A percentile compares a stretch with the other conserved stretches of the same genome.
phyloP scores from a whole-genome alignment of 192 early-diverging fungal species.

The Rhizophagus clarus region DNA sequence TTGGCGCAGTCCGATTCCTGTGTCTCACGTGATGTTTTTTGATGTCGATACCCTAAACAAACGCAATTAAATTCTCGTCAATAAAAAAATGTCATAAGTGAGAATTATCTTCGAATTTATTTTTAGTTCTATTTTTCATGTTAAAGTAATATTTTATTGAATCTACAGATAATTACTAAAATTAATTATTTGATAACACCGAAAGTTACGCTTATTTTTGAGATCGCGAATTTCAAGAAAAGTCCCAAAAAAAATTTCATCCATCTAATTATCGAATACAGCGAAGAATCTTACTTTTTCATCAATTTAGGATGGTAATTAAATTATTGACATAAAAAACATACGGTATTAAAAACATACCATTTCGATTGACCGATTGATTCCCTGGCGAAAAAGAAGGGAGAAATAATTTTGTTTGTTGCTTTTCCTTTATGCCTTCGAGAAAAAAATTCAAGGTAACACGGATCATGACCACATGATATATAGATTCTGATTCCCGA shows the following conservation, averaged over 20 bases:
- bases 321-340: background rate
- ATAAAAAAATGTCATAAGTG: no score
- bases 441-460: background rate
- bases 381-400: background rate
- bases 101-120: no score
- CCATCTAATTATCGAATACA: background rate
- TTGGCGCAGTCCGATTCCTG: conserved; percentile 83
- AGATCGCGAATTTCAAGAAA: no score
- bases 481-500: no score
- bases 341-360: background rate
- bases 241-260: background rate
- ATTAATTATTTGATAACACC: no score
- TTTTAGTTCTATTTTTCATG: background rate
- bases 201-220: no score
- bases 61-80: background rate
- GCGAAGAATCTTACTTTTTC: background rate
- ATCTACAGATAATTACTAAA: background rate
- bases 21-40: conserved; percentile 99
- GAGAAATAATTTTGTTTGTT: background rate
- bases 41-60: conserved; percentile 94
- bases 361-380: conserved; percentile 1
- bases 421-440: background rate
- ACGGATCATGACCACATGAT: background rate
- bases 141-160: background rate
- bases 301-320: background rate